Percentiles rank a stretch among this genome's conserved stretches.
Conservation (phyloP, 129 eudicot genomes). For the Erigeron canadensis region DNA sequence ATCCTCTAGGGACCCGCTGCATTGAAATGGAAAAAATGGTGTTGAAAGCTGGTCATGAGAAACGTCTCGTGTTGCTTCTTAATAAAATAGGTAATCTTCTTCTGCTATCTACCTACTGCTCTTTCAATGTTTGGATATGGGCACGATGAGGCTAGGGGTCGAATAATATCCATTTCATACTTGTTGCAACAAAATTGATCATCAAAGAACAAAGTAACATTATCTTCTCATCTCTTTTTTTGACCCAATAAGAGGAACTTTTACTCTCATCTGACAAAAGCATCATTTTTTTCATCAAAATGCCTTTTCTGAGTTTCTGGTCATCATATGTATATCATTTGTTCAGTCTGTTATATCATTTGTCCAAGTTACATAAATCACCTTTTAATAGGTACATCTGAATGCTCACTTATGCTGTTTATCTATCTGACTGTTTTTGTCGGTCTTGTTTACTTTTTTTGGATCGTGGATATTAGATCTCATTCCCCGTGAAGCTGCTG, state of each 20-base stretch:
- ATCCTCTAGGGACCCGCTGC: slow-evolving; percentile 93
- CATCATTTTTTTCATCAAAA: not conserved
- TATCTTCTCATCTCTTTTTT: not conserved
- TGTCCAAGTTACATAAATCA: not conserved
- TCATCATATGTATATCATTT: not conserved
- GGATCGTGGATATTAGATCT: slow-evolving; percentile 55
- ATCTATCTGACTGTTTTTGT: not conserved
- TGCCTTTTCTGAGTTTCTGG: no score
- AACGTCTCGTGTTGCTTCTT: slow-evolving; percentile 84
- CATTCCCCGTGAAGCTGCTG: slow-evolving; percentile 90
- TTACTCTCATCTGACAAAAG: not conserved
- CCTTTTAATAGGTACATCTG: not conserved
- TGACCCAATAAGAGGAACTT: no score
- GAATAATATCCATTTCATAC: not conserved
- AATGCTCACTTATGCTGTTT: not conserved
- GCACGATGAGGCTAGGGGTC: not conserved
- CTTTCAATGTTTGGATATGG: not conserved
- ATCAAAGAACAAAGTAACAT: not conserved
- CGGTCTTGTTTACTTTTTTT: not conserved
- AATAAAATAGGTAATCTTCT: slow-evolving; percentile 81
- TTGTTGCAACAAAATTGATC: not conserved
- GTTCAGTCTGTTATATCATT: not conserved
- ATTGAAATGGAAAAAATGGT: slow-evolving; percentile 94
- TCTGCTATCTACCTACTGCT: not conserved
- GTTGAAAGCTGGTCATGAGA: slow-evolving; percentile 66